Evolutionary conservation across 805 yeast genomes (phyloP).

Genomic region (Candida methanosorbosa): DNA sequence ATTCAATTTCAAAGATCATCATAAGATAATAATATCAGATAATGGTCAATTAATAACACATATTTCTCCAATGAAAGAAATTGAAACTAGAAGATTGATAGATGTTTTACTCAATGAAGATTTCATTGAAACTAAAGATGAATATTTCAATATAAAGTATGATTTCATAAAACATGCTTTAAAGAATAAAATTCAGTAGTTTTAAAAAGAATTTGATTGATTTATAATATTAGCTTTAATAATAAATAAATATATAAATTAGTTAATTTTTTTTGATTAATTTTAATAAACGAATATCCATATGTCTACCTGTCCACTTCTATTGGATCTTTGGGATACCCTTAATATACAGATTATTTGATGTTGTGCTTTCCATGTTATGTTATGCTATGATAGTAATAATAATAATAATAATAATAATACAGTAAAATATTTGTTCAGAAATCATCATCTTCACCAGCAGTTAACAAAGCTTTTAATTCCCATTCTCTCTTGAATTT

Average conservation of each 20-base stretch:
- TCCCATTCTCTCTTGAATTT: constrained; percentile 92
- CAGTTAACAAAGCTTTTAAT: constrained; percentile 61
- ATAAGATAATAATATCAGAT: constrained; percentile 73
- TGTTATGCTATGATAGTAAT: no score
- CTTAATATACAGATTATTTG: no score
- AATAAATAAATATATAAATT: constrained; percentile 12
- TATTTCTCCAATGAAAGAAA: constrained; percentile 67
- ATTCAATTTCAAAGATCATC: constrained; percentile 93
- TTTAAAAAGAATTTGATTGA: no score
- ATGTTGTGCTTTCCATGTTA: no score
- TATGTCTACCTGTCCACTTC: no score
- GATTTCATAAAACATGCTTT: constrained; percentile 61
- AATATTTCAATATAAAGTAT: constrained; percentile 38
- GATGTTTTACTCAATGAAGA: constrained; percentile 38
- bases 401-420: no score
- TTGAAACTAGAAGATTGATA: constrained; percentile 54
- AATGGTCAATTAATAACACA: constrained; percentile 72
- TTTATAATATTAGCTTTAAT: no score
- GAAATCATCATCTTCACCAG: constrained; percentile 36
- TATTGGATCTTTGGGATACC: no score
- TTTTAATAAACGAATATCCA: no score
- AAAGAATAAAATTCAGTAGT: no score
- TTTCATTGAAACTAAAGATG: constrained; percentile 33
- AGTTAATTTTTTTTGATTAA: background rate
- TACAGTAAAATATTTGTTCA: constrained; percentile 1